Evolutionary conservation across 805 yeast genomes (phyloP), one percentile per base, ranked within the genome.

Genomic region (Zygotorulaspora florentina): DNA sequence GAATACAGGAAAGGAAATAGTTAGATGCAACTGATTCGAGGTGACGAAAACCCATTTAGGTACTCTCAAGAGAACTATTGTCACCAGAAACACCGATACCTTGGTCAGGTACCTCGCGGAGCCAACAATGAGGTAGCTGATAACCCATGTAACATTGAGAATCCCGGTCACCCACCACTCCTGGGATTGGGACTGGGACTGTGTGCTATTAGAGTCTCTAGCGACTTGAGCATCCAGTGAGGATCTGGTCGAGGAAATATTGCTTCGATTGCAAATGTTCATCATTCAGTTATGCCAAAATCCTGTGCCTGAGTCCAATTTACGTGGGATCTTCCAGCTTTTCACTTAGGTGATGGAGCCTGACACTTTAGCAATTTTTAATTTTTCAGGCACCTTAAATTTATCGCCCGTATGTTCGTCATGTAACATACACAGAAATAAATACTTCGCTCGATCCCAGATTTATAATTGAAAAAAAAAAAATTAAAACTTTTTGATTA

Each of bases 1-100:
- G 28, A 57, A 42, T 12, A 47, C 35, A 3, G 56, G 47, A 35
- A 57, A 54, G 8, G 60, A 51, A 10, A 56, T 47, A 8, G 60
- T 53, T 36, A 55, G 45, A 34, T 48, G 53, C 16, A 53, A 37
- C 13, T 49, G 47, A 35, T 52, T 49, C 2, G 54, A 41, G 17
- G 51, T 46, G 20, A 45, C 35, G 42, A 55, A 53, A 26, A 53
- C 37, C 52, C 51, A 53, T 23, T 39, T 40, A 3, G 58, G 57
- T 11, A 53, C 41, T 35, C 48, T 37, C 27, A 55, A 39, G 16
- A 55, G 40, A 11, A 50, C 34, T 3, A 55, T 25, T 3, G 58
- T 45, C 18, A 47, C 35, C 25, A 43, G 5, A 35, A 43, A 46
- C 5, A 39, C 29, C 7, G 53, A 43, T 50, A 49, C 43, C 27